Percentiles rank a stretch among this genome's conserved stretches.
Conservation (phyloP, 345 rosid genomes). For the Salix udensis region DNA sequence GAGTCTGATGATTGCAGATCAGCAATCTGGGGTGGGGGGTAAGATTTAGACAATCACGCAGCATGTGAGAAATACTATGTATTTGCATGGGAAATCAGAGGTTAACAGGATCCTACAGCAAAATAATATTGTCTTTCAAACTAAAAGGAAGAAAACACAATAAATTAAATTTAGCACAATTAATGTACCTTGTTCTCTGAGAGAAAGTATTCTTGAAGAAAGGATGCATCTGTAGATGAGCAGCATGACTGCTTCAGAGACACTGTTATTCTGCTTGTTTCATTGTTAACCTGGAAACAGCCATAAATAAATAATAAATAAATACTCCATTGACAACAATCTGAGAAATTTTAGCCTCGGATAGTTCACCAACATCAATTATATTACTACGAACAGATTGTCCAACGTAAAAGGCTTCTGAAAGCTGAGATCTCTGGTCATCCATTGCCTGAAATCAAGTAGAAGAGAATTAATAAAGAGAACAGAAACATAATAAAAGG, state of each 20-base stretch:
- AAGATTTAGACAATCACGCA: neutral
- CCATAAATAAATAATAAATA: slow-evolving; percentile 4
- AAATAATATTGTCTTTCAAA: neutral
- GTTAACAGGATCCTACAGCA: neutral
- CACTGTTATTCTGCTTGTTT: slow-evolving; percentile 65
- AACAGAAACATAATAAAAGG: no score
- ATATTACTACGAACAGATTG: slow-evolving; percentile 88
- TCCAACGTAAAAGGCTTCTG: slow-evolving; percentile 71
- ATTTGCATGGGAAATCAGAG: neutral
- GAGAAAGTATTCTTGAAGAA: slow-evolving; percentile 66
- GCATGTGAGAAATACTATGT: neutral
- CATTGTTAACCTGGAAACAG: slow-evolving; percentile 59
- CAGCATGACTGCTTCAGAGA: slow-evolving; percentile 87
- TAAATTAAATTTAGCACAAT: neutral
- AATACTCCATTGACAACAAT: slow-evolving; percentile 9
- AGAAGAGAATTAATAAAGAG: neutral
- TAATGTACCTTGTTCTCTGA: slow-evolving; percentile 73
- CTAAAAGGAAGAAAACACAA: neutral
- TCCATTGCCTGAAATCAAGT: slow-evolving; percentile 55
- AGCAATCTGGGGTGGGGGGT: slow-evolving; percentile 50
- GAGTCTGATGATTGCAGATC: slow-evolving; percentile 50
- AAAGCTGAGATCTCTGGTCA: slow-evolving; percentile 55
- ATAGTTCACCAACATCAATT: slow-evolving; percentile 58
- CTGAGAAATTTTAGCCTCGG: slow-evolving; percentile 16
- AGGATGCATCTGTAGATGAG: slow-evolving; percentile 73